These are phyloP conservation scores for Pluteus cervinus DNA, from an alignment of 768 basidiomycete species.

Conservation along the genomic window DNA sequence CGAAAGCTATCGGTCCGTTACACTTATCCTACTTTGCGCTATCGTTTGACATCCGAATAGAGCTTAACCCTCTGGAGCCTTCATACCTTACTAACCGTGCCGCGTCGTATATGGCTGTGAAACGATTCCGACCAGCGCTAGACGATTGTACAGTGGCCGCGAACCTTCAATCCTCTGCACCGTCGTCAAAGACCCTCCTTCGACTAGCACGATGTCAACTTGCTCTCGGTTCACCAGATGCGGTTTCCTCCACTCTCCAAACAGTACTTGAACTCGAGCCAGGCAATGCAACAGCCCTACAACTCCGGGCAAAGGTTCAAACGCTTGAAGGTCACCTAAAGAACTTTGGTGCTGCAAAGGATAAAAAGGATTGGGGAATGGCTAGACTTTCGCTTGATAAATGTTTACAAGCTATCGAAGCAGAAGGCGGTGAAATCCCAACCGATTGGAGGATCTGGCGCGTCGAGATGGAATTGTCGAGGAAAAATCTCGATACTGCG, in stretches of 20 bases:
- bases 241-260: constrained; percentile 64
- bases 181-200: constrained; percentile 72
- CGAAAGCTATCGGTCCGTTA: constrained; percentile 61
- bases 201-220: constrained; percentile 83
- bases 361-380: constrained; percentile 66
- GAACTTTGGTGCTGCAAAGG: constrained; percentile 52
- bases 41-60: constrained; percentile 21
- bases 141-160: constrained; percentile 76
- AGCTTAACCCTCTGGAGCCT: constrained; percentile 59
- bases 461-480: constrained; percentile 70
- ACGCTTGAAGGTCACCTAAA: constrained; percentile 61
- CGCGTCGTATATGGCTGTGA: constrained; percentile 77
- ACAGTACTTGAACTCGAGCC: constrained; percentile 57
- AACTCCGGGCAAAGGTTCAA: constrained; percentile 55
- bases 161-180: constrained; percentile 51
- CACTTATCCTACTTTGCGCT: constrained; percentile 4
- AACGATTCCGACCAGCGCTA: constrained; percentile 69
- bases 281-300: constrained; percentile 48
- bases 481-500: constrained; percentile 71
- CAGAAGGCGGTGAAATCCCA: constrained; percentile 71
- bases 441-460: constrained; percentile 77
- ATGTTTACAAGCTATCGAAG: constrained; percentile 66
- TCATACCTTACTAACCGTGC: constrained; percentile 83
- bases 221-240: constrained; percentile 63
- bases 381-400: constrained; percentile 78